Conservation (phyloP, 768 basidiomycete species). For the Dentipellis sp. region DNA sequence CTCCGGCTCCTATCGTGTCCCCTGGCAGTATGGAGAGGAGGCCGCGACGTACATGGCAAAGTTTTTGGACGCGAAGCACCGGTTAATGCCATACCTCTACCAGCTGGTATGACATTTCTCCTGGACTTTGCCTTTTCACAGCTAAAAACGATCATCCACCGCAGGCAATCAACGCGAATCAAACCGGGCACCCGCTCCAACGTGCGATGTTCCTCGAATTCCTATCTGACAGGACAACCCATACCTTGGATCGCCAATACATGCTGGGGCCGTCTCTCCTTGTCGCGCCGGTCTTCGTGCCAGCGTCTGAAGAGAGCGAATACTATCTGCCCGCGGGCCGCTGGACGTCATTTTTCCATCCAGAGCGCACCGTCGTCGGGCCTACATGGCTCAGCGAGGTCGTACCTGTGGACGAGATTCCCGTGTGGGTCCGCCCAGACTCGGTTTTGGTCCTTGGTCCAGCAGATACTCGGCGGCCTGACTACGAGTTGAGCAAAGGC, state of each 20-base stretch:
- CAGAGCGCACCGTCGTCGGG: constrained; percentile 42
- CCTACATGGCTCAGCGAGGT: constrained; percentile 55
- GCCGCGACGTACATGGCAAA: constrained; percentile 54
- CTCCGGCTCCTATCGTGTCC: constrained; percentile 65
- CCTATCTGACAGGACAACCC: constrained; percentile 46
- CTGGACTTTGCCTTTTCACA: not conserved
- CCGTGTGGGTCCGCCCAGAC: constrained; percentile 56
- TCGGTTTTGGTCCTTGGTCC: constrained; percentile 54
- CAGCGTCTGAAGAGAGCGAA: constrained; percentile 41
- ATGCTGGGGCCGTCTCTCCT: constrained; percentile 51
- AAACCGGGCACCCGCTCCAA: constrained; percentile 45
- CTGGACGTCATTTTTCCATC: constrained; percentile 55
- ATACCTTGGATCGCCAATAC: constrained; percentile 51
- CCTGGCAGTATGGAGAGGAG: constrained; percentile 57
- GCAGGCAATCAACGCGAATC: constrained; percentile 43
- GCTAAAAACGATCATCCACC: not conserved
- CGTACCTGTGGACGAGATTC: constrained; percentile 55
- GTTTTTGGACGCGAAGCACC: constrained; percentile 54
- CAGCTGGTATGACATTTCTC: constrained; percentile 30
- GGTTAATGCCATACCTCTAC: constrained; percentile 70
- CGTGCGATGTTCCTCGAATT: constrained; percentile 66
- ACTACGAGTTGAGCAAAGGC: constrained; percentile 42
- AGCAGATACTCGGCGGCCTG: constrained; percentile 38
- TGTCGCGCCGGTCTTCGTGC: constrained; percentile 53
- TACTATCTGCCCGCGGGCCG: constrained; percentile 53